phyloP scores from a whole-genome alignment of 345 rosid genomes.

The Mangifera indica region DNA sequence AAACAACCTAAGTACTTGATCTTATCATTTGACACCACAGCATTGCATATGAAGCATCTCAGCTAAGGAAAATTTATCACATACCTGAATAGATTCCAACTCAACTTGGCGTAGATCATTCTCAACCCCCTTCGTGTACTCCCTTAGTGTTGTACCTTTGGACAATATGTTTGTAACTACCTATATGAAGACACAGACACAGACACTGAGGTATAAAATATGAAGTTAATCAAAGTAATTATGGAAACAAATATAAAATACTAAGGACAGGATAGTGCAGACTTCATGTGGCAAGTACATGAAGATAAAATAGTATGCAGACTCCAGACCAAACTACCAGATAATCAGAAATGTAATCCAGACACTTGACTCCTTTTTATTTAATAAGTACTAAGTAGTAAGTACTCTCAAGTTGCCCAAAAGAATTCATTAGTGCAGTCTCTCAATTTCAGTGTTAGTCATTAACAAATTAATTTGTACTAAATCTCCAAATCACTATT shows the following conservation, averaged over 20 bases:
- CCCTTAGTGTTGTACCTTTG: slow-evolving; percentile 76
- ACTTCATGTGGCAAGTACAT: slow-evolving; percentile 4
- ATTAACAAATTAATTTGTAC: neutral
- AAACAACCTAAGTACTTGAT: neutral
- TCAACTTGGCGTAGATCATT: slow-evolving; percentile 89
- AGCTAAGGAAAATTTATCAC: neutral
- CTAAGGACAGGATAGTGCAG: neutral
- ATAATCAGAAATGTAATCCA: neutral
- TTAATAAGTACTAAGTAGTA: no score
- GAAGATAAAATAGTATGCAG: neutral
- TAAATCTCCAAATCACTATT: neutral
- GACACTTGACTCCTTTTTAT: neutral
- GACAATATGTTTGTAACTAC: slow-evolving; percentile 88
- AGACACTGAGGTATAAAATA: neutral
- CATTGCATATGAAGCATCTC: no score
- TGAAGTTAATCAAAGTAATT: neutral
- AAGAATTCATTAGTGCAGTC: neutral
- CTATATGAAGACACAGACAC: slow-evolving; percentile 32
- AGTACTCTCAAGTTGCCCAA: neutral
- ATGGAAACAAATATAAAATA: slow-evolving; percentile 2
- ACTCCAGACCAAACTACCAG: slow-evolving; percentile 1
- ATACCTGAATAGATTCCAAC: slow-evolving; percentile 89
- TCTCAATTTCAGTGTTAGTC: neutral
- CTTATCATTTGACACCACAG: neutral
- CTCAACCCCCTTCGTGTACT: slow-evolving; percentile 90